Conservation (phyloP, 495 filamentous ascomycete species). For the Hypoxylon rickii region DNA sequence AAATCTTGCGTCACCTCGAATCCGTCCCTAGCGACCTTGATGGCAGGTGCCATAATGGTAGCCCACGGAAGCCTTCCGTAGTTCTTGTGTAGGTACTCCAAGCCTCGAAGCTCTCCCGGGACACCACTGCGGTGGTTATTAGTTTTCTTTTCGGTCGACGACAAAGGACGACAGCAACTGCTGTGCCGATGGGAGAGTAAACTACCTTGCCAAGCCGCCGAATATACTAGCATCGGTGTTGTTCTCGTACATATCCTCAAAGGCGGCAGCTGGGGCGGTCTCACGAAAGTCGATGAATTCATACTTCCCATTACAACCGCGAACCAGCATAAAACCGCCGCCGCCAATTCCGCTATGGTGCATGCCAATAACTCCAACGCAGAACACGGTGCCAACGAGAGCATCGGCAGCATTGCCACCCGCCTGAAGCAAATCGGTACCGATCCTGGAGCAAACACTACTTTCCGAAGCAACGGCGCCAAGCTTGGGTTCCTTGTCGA, state of each 20-base stretch:
- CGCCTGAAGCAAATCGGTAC: slow-evolving; percentile 64
- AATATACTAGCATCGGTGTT: slow-evolving; percentile 46
- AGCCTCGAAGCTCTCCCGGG: slow-evolving; percentile 76
- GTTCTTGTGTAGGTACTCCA: slow-evolving; percentile 70
- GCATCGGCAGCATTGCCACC: slow-evolving; percentile 75
- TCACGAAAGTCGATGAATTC: slow-evolving; percentile 83
- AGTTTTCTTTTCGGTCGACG: too few relatives aligned
- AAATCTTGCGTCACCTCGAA: slow-evolving; percentile 68
- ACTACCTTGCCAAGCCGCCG: slow-evolving; percentile 66
- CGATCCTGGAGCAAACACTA: slow-evolving; percentile 68
- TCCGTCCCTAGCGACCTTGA: slow-evolving; percentile 70
- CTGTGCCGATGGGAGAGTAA: too few relatives aligned
- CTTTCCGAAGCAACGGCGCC: slow-evolving; percentile 78
- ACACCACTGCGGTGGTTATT: slow-evolving; percentile 59
- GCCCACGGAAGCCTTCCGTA: slow-evolving; percentile 75
- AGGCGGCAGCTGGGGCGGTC: slow-evolving; percentile 75
- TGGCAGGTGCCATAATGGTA: slow-evolving; percentile 66
- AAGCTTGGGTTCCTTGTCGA: slow-evolving; percentile 29
- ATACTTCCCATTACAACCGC: slow-evolving; percentile 59
- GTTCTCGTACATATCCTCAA: slow-evolving; percentile 74
- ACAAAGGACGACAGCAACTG: too few relatives aligned
- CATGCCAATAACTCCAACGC: slow-evolving; percentile 71
- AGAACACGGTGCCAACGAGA: slow-evolving; percentile 64
- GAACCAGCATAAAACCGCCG: slow-evolving; percentile 80
- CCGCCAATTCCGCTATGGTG: slow-evolving; percentile 79